Conservation (phyloP, 371 early-diverging fungal species). For the Furculomyces boomerangus region DNA sequence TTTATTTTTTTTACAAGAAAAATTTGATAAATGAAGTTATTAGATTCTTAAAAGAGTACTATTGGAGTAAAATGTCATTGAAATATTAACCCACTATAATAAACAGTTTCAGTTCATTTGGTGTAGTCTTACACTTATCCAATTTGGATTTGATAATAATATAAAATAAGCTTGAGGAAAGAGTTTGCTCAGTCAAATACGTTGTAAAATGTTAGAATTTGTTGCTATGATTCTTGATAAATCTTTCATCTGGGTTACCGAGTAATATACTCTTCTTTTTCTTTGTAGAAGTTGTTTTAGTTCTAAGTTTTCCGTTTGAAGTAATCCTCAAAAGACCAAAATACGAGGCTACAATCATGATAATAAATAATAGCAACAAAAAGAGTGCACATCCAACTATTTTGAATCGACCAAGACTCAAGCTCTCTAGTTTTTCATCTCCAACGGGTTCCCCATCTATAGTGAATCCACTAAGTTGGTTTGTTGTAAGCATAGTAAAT, state of each 20-base stretch:
- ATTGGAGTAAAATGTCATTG: too few species aligned
- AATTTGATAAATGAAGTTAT: too few species aligned
- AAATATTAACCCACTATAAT: too few species aligned
- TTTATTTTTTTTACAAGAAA: too few species aligned
- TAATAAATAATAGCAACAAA: slow-evolving; percentile 6
- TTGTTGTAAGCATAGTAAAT: slow-evolving; percentile 31
- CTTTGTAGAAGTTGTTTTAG: background rate
- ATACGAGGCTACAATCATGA: slow-evolving; percentile 10
- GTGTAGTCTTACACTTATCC: too few species aligned
- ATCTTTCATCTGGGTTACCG: background rate
- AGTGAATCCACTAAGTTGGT: slow-evolving; percentile 23
- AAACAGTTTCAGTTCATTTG: too few species aligned
- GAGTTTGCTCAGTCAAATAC: too few species aligned
- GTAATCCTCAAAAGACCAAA: slow-evolving; percentile 5
- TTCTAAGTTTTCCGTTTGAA: background rate
- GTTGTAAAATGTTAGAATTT: too few species aligned
- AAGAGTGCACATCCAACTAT: slow-evolving; percentile 16
- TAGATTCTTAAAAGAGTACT: too few species aligned
- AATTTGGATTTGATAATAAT: too few species aligned
- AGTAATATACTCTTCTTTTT: background rate
- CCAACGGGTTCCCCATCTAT: slow-evolving; percentile 15
- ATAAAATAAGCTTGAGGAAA: too few species aligned
- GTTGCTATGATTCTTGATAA: too few species aligned
- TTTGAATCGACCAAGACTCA: slow-evolving; percentile 16
- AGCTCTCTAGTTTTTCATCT: slow-evolving; percentile 6